phyloP scores from a whole-genome alignment of 2,329 filamentous ascomycete species.

The Fusarium sp. region DNA sequence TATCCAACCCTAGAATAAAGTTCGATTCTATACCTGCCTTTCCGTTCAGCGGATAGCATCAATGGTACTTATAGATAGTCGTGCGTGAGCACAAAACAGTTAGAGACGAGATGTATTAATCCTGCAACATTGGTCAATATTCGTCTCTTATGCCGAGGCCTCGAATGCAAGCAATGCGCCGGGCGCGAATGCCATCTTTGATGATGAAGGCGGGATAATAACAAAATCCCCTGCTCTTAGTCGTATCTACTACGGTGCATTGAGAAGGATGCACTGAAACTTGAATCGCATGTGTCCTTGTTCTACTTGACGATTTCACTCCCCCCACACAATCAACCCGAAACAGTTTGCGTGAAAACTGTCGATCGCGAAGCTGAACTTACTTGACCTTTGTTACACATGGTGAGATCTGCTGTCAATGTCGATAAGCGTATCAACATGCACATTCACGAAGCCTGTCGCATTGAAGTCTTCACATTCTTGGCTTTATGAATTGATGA shows the following conservation, averaged over 20 bases:
- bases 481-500: neutral
- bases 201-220: neutral
- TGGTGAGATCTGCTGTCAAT: neutral
- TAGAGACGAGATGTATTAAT: neutral
- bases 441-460: neutral
- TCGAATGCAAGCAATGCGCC: neutral
- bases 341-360: neutral
- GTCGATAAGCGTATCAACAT: neutral
- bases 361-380: neutral
- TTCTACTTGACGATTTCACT: neutral
- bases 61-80: neutral
- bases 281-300: neutral
- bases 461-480: neutral
- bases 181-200: neutral
- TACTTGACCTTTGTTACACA: neutral
- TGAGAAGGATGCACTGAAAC: neutral
- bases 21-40: neutral
- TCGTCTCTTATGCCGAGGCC: neutral
- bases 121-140: neutral
- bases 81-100: neutral
- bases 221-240: neutral
- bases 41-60: neutral
- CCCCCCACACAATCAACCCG: neutral
- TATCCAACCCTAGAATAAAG: neutral
- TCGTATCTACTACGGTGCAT: neutral